Base-by-base conservation (phyloP, 2,329 filamentous ascomycete genomes). In the Fusarium gaditjirri region DNA sequence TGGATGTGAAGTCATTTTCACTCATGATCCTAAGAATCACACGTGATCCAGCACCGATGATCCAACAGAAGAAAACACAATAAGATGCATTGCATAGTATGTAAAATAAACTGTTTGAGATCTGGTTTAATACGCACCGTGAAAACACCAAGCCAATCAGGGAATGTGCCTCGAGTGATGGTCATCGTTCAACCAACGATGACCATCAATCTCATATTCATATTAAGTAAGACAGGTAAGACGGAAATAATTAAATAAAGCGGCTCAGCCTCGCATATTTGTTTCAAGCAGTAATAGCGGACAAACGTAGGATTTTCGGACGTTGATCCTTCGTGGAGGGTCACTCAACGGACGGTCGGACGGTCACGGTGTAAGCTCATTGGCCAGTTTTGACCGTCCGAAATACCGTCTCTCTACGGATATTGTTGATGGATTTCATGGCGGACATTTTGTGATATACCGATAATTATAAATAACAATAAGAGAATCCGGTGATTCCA, bases 291-390 rank as follows among this genome's bases (percentile, higher is more conserved):
- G 8, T 16, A 31, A 41, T n/a, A 14, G 39, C 23, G 27, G 46
- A 55, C 46, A 23, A 44, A 38, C 39, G 38, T 29, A 64, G 33
- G 38, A 63, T 56, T 23, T 36, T 52, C 46, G 29, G 38, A 52
- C 36, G 46, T n/a, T 43, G 31, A 44, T 57, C 54, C 54, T 57
- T 23, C 27, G 31, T n/a, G 41, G 55, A 50, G 38, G n/a, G 50
- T 68, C 52, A 36, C 31, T 42, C 39, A 64, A 29, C 47, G 41
- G 60, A 42, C 49, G 25, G 62, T 49, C 61, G 49, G 57, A 64
- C 44, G 16, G 61, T 64, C 57, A 53, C 29, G 55, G 55, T 72
- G 58, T 72, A 70, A 71, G 57, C 52, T 72, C 53, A 70, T 72
- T 72, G 69, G 69, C 38, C 69, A 36, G 19, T 33, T 23, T 19